These are phyloP conservation scores for Phaeosphaeria sp. DNA, from an alignment of 2,329 filamentous ascomycete genomes.

Conservation along the genomic window DNA sequence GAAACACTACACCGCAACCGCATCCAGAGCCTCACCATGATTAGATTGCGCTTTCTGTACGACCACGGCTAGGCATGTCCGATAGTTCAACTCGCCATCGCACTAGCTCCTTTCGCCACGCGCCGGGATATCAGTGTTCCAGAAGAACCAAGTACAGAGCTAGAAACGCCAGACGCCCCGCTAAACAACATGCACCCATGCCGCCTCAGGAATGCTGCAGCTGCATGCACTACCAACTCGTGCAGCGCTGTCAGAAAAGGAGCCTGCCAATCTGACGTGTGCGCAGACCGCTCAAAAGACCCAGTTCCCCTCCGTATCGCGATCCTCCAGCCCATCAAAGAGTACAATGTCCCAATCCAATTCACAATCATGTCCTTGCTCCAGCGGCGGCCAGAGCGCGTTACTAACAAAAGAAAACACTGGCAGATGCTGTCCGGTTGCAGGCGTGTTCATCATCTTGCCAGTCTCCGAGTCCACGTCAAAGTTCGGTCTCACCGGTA, in stretches of 20 bases:
- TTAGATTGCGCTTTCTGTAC: background rate
- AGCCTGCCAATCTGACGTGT: background rate
- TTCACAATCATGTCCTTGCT: conserved; percentile 14
- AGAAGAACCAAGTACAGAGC: conserved; percentile 7
- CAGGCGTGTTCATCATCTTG: conserved; percentile 31
- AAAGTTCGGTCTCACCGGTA: conserved; percentile 37
- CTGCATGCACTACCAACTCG: conserved; percentile 5
- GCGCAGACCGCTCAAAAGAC: conserved; percentile 27
- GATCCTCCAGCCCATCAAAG: conserved; percentile 44
- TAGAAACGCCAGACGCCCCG: conserved; percentile 6
- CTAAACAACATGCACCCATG: conserved; percentile 7
- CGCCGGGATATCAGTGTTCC: conserved; percentile 13
- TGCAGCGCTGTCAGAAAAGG: background rate
- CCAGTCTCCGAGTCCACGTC: conserved; percentile 38
- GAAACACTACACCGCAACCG: background rate
- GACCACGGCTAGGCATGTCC: background rate
- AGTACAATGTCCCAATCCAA: conserved; percentile 45
- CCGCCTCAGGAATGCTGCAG: conserved; percentile 1
- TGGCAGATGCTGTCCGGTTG: conserved; percentile 32
- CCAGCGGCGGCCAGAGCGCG: conserved; percentile 36
- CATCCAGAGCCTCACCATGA: background rate
- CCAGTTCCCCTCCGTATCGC: conserved; percentile 44
- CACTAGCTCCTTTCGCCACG: conserved; percentile 1
- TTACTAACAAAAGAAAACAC: conserved; percentile 46
- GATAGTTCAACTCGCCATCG: background rate